Evolutionary conservation across 2,329 filamentous ascomycete genomes (phyloP), one percentile per base, ranked within the genome.

Genomic region (Colletotrichum truncatum): DNA sequence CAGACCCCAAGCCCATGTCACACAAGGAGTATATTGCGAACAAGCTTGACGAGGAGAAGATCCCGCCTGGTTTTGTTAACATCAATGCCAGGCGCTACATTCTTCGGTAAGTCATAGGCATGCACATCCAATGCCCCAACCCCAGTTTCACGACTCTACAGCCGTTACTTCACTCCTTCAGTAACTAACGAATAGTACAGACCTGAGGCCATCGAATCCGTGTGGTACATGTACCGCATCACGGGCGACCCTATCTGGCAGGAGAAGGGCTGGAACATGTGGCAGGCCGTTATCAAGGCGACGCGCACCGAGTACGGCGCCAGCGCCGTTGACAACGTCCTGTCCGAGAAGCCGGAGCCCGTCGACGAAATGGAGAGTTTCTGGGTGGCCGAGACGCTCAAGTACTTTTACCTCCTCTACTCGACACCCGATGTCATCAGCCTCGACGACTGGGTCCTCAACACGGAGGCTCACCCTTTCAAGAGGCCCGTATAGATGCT

Each of bases 151-250:
- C n/a, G n/a, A n/a, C n/a, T n/a, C n/a, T n/a, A n/a, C n/a, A 23
- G 12, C 77, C 3, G 79, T 80, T 72, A 59, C 71, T 38, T 57
- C 55, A 55, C 60, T 41, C 16, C 14, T 34, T 5, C 8, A 7
- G 43, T 53, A 25, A 43, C 72, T 75, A 48, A 72, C 68, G 63
- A 23, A 65, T 49, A 16, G 8, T 9, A 64, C 68, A 92, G 91
- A 21, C 93, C 93, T 18, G 93, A 97, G 81, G 93, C 92, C 1
- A 94, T 97, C 70, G 93, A 97, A 73, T 93, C 91, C 1, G 89
- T 97, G 12, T 97, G 93, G 85, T 92, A 94, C 79, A 90, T 97
- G 83, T 96, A 97, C 80, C 92, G 94, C 73, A 93, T 97, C 77
- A 97, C 93, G 0, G 94, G 93, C 49, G 91, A 96, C 68, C 78